Evolutionary conservation across 2,329 filamentous ascomycete species (phyloP), one percentile per base, ranked within the genome.

Genomic region (Fusarium papillatum): DNA sequence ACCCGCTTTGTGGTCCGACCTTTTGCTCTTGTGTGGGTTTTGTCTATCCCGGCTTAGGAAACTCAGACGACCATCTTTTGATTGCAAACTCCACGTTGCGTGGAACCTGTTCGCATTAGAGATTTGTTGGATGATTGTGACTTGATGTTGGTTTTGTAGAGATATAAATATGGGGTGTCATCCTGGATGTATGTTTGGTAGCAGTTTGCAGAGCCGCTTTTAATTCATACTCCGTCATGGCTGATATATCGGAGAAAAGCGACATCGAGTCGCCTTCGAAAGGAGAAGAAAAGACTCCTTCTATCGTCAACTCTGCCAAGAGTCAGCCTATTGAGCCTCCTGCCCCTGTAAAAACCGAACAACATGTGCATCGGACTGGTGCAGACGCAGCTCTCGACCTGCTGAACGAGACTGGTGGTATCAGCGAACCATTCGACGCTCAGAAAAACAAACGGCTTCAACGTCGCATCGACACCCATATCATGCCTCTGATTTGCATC

Each of bases 401-500:
- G 5, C 26, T 76, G 5, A 71, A 62, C 1, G 74, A 76, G 46
- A 77, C 75, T 1, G 72, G 69, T 0, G 67, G 69, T 2, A 19
- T 77, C 3, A 62, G 48, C 10, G 66, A 66, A 31, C 72, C 74
- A 6, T 46, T 71, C 13, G 70, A 76, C 19, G 31, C 72, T 6
- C 68, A 75, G 36, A 43, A 50, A 22, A 70, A 69, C 50, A 63
- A 65, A 50, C 69, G 60, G 14, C 76, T 80, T 11, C 31, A 76
- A 22, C 69, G 75, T 7, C 69, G 69, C n/a, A 79, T 80, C 11
- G 78, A 80, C 22, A 24, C 43, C 5, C 75, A 78, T 43, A 75
- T 80, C 10, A 76, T 80, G 76, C 78, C 78, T 1, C 59, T 80
- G 0, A 77, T 80, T 3, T 79, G 75, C 62, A 72, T 73, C 10